phyloP scores from a whole-genome alignment of 768 basidiomycete genomes.

The Calocera viscosa region DNA sequence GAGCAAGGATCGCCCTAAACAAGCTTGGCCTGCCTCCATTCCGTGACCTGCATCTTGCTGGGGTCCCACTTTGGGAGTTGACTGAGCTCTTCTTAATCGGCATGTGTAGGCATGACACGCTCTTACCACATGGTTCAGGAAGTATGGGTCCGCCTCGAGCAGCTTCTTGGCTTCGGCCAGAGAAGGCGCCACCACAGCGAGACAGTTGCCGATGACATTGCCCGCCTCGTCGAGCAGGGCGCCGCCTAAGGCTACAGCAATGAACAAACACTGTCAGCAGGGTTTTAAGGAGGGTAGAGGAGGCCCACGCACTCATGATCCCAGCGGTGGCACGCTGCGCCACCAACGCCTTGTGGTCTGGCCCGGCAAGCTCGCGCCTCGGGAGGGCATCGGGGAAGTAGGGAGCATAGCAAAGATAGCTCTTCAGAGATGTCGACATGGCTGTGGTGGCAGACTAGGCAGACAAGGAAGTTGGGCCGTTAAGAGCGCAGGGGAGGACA shows the following conservation, averaged over 20 bases:
- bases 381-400: neutral
- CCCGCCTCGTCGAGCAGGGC: constrained; percentile 1
- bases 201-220: constrained; percentile 4
- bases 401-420: neutral
- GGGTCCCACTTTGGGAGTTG: neutral
- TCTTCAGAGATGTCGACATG: neutral
- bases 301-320: neutral
- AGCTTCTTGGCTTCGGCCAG: neutral
- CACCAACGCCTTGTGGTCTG: neutral
- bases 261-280: neutral
- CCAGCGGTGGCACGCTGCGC: neutral
- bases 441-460: neutral
- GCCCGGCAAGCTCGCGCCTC: neutral
- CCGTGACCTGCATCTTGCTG: neutral
- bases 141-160: neutral
- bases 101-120: neutral
- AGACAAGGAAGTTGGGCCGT: neutral
- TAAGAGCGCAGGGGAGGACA: neutral
- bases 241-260: neutral
- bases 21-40: constrained; percentile 6
- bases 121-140: neutral
- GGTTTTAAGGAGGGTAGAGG: neutral
- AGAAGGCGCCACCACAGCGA: neutral
- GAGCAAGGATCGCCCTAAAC: too few species aligned
- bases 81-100: neutral